These are phyloP conservation scores for Orychophragmus violaceus DNA, from an alignment of 345 rosid genomes.

Conservation along the genomic window DNA sequence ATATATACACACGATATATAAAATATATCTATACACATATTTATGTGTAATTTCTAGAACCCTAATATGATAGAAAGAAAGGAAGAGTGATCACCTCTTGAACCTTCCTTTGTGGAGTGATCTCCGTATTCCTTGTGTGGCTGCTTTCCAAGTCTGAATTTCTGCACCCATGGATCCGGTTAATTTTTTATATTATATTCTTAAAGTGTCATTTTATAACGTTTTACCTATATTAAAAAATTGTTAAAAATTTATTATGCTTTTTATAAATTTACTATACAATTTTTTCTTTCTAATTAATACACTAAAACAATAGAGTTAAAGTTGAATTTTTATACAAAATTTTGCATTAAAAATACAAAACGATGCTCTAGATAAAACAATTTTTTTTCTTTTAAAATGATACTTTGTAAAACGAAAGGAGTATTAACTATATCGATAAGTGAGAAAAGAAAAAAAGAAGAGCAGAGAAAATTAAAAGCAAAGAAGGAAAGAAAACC, in stretches of 20 bases:
- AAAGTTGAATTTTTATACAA: no score
- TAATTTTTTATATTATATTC: not conserved
- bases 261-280: no score
- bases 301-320: no score
- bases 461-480: conserved; percentile 24
- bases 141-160: conserved; percentile 99
- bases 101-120: conserved; percentile 91
- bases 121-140: conserved; percentile 98
- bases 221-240: no score
- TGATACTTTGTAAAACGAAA: no score
- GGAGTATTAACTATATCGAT: not conserved
- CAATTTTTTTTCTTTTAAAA: no score
- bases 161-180: conserved; percentile 36
- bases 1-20: not conserved
- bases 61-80: conserved; percentile 27
- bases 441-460: conserved; percentile 11
- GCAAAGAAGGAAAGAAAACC: conserved; percentile 16
- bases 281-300: no score
- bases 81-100: conserved; percentile 36
- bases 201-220: no score
- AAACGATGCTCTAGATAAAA: no score
- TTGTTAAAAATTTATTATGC: no score
- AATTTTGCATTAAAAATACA: no score
- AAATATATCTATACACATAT: not conserved
- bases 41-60: not conserved